A percentile compares a stretch with the other conserved stretches of the same genome.
These are phyloP conservation scores for Macrolepiota dolichaula DNA, from an alignment of 768 basidiomycete genomes.

Conservation along the genomic window DNA sequence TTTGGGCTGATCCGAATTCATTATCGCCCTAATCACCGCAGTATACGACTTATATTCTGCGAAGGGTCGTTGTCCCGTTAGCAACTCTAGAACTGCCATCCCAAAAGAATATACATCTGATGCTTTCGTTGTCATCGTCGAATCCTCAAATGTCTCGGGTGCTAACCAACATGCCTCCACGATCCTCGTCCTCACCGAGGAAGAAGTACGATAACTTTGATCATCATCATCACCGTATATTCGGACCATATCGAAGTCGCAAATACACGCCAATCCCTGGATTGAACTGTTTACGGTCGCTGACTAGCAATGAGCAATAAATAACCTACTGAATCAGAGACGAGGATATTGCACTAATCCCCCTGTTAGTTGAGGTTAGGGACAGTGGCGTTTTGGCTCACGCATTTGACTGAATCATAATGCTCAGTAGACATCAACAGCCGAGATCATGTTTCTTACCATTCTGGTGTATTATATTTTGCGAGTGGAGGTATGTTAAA, in stretches of 20 bases:
- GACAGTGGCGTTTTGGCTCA: neutral
- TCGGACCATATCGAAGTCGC: neutral
- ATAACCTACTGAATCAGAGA: neutral
- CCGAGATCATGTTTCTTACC: neutral
- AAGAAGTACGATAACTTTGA: too few relatives aligned
- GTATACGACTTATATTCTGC: too few relatives aligned
- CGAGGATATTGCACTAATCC: neutral
- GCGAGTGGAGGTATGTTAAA: neutral
- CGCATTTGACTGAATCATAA: conserved; percentile 7
- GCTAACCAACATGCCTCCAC: too few relatives aligned
- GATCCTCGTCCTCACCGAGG: too few relatives aligned
- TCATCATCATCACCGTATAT: too few relatives aligned
- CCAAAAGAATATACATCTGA: too few relatives aligned
- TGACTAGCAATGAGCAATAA: neutral
- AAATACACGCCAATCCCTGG: neutral
- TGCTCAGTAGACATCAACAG: neutral
- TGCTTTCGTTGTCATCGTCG: too few relatives aligned
- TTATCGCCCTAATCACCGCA: too few relatives aligned
- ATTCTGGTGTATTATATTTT: neutral
- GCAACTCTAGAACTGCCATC: too few relatives aligned
- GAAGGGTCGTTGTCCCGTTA: too few relatives aligned
- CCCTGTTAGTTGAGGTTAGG: neutral
- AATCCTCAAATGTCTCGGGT: too few relatives aligned
- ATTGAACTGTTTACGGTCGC: neutral
- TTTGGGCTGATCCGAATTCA: too few relatives aligned